These are phyloP conservation scores for Ganoderma lucidum DNA, from an alignment of 1,284 basidiomycete genomes.

Conservation along the genomic window DNA sequence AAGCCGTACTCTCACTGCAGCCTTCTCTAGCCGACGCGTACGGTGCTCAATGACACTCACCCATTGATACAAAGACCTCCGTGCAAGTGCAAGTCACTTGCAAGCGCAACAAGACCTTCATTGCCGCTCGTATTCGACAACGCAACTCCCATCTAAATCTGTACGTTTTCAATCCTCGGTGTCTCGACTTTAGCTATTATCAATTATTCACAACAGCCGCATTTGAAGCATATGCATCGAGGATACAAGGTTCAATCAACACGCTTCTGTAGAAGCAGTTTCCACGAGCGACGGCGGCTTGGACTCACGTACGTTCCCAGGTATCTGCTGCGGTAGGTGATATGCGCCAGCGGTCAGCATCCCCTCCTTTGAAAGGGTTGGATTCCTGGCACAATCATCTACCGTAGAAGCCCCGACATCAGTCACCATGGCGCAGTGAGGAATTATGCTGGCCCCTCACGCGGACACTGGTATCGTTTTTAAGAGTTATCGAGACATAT, in stretches of 20 bases:
- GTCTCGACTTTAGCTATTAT: neutral
- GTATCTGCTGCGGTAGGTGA: conserved; percentile 14
- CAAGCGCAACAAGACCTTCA: too few relatives aligned
- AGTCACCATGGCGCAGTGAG: neutral
- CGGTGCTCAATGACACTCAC: neutral
- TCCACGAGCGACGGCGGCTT: neutral
- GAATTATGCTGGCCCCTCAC: neutral
- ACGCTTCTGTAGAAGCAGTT: neutral
- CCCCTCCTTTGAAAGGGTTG: neutral
- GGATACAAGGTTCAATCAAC: conserved; percentile 3
- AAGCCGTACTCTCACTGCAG: too few relatives aligned
- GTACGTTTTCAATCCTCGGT: neutral
- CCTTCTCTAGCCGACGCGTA: too few relatives aligned
- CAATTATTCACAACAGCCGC: neutral
- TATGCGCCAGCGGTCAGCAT: conserved; percentile 2
- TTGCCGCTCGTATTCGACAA: neutral
- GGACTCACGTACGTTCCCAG: conserved; percentile 3
- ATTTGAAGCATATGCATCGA: neutral
- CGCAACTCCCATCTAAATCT: neutral
- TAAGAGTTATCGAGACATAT: neutral
- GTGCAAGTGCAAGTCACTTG: too few relatives aligned
- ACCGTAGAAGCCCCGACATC: neutral
- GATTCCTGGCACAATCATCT: neutral
- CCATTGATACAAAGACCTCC: too few relatives aligned
- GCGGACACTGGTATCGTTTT: neutral